Evolutionary conservation across 2,329 filamentous ascomycete species (phyloP), one percentile per base, ranked within the genome.

Genomic region (Neodidymelliopsis sp.): DNA sequence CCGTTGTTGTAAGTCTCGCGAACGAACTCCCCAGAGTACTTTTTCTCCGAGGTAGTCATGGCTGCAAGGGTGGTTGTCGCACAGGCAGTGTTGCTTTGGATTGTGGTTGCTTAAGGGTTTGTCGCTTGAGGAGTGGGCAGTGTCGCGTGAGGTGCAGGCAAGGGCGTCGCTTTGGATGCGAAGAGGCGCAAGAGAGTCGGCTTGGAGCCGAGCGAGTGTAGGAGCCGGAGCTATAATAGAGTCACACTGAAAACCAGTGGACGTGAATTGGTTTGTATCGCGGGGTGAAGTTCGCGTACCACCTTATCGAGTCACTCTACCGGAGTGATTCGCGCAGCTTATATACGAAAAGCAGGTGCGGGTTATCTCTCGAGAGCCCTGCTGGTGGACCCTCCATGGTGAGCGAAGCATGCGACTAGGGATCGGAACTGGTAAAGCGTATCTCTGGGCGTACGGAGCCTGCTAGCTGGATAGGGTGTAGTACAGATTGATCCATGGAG

Each of bases 1-100:
- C 63, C 57, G 40, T 53, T 49, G 16, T 48, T 54, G 24, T 56
- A 56, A 4, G 56, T 44, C 33, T 68, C 65, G 42, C 62, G 54
- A 47, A 68, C 60, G 48, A 63, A 65, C 40, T 66, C 62, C 57
- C 54, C 57, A 22, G 62, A 67, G 45, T 70, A 68, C 54, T 70
- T 66, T 41, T 69, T 69, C 37, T 63, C 57, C 49, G 62, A 43
- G 29, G 56, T 46, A 40, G 47, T 56, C 67, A 71, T 70, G 55
- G 62, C 61, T 56, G 66, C 60, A 60, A 40, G 39, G 50, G 50
- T 35, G 10, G 12, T 52, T 55, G 57, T 59, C 46, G 56, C 54
- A 27, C 54, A 56, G 62, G 57, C 49, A 55, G 54, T 54, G 42
- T 46, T 29, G 47, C 51, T 31, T 35, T 30, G 36, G 40, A 40